Evolutionary conservation across 108 stramenopile genomes (phyloP), one percentile per base, ranked within the genome.

Genomic region (Craspedostauros australis): DNA sequence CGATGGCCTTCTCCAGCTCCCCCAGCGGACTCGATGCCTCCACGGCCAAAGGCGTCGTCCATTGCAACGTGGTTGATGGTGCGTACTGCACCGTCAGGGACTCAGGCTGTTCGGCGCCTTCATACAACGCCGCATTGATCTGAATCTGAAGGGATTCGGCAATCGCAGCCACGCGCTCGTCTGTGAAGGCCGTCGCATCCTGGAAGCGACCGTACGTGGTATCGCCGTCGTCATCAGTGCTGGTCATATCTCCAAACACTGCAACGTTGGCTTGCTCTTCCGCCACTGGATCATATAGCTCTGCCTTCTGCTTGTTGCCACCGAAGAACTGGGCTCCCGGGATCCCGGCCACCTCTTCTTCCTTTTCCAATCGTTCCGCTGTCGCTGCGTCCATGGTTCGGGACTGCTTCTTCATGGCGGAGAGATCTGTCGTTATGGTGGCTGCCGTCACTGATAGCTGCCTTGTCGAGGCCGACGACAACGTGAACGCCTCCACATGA

Each of bases 291-390:
- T 81, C 79, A 47, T 60, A 85, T 11, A 89, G 54, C 66, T 85
- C 88, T 28, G 85, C 84, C 48, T 89, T 89, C 46, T 78, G 38
- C 40, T 75, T 72, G 40, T 64, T 83, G 5, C 88, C 88, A 31
- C 88, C 88, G 60, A 79, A 79, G 39, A 79, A 79, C 46, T 73
- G 50, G 18, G 77, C 64, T 15, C 77, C 77, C 27, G 4, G 63
- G 48, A 79, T 55, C 16, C 52, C 62, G 14, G 64, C 71, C 0
- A 54, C 54, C 12, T 38, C 45, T 28, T 75, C 73, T 32, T 15
- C 42, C 8, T 7, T 15, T 19, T 19, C 42, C 29, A n/a, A n/a
- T n/a, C n/a, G n/a, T n/a, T n/a, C n/a, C n/a, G n/a, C n/a, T n/a
- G n/a, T n/a, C n/a, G n/a, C 46, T 47, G 26, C 46, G 12, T 24